A percentile compares a stretch with the other conserved stretches of the same genome.
Evolutionary conservation across 164 flowering plant species (phyloP).

Genomic region (Vitis rotundifolia): DNA sequence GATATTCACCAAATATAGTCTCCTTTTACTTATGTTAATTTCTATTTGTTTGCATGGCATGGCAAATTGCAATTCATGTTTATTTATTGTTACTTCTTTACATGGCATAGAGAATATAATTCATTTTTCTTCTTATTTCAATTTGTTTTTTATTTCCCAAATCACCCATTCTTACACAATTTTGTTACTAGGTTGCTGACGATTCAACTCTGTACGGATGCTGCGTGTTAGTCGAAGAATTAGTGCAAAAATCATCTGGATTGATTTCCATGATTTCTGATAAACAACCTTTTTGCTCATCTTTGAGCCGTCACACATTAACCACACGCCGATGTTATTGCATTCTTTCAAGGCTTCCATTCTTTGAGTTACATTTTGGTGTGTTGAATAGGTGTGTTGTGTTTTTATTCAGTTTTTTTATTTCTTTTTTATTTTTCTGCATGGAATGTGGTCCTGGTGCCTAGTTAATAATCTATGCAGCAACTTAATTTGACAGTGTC

Average conservation of each 20-base stretch:
- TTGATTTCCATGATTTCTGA: constrained; percentile 77
- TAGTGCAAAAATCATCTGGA: constrained; percentile 81
- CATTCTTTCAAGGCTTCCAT: constrained; percentile 95
- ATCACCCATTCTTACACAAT: constrained; percentile 1
- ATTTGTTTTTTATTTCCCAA: neutral
- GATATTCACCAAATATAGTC: too few species aligned
- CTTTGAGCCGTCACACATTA: constrained; percentile 66
- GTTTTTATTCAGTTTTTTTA: neutral
- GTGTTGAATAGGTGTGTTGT: constrained; percentile 72
- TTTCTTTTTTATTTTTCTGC: neutral
- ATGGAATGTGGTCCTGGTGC: neutral
- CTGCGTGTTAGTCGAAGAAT: constrained; percentile 90
- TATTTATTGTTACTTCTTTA: too few species aligned
- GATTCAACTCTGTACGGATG: constrained; percentile 96
- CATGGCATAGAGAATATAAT: neutral
- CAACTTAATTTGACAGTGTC: neutral
- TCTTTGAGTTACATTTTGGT: constrained; percentile 92
- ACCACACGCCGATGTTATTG: constrained; percentile 97
- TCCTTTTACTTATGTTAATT: too few species aligned
- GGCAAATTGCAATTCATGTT: too few species aligned
- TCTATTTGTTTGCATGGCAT: too few species aligned
- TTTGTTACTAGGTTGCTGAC: constrained; percentile 78
- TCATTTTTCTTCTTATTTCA: neutral
- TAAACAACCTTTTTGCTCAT: constrained; percentile 39
- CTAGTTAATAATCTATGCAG: neutral